These are phyloP conservation scores for Triticum dicoccoides DNA, from an alignment of 176 grass and related monocot genomes.

Conservation along the genomic window DNA sequence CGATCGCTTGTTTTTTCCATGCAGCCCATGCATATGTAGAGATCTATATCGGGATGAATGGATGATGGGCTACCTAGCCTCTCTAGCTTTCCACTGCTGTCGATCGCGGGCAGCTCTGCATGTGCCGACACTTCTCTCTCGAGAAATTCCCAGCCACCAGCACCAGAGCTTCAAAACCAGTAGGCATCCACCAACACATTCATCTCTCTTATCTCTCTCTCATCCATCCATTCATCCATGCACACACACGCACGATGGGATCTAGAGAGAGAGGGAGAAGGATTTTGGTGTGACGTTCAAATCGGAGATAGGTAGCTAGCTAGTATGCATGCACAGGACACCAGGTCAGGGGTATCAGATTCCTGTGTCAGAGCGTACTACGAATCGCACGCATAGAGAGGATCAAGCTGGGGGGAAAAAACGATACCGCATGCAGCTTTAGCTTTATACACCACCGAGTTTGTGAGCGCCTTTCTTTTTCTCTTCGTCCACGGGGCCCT, in stretches of 20 bases:
- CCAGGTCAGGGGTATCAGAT: slow-evolving; percentile 60
- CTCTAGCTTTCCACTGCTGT: slow-evolving; percentile 19
- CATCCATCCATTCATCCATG: neutral
- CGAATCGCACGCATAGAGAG: slow-evolving; percentile 49
- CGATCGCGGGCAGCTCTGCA: slow-evolving; percentile 7
- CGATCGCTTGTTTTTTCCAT: slow-evolving; percentile 12
- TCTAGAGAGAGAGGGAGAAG: neutral
- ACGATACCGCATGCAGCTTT: slow-evolving; percentile 44
- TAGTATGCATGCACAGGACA: slow-evolving; percentile 18
- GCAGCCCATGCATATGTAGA: neutral
- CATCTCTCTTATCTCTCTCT: neutral
- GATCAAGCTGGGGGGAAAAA: slow-evolving; percentile 14
- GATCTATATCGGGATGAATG: slow-evolving; percentile 31
- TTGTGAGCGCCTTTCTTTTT: neutral
- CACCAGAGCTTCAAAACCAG: neutral
- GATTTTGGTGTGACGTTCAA: slow-evolving; percentile 26
- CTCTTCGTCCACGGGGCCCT: neutral
- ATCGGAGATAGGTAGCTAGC: slow-evolving; percentile 5
- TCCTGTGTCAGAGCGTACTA: slow-evolving; percentile 59
- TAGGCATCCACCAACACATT: neutral
- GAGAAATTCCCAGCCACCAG: slow-evolving; percentile 19
- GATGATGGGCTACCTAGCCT: slow-evolving; percentile 1
- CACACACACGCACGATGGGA: neutral
- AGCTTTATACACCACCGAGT: slow-evolving; percentile 41
- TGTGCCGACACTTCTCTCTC: neutral